Conservation (phyloP, 164 flowering plant species). For the Sextonia rubra region DNA sequence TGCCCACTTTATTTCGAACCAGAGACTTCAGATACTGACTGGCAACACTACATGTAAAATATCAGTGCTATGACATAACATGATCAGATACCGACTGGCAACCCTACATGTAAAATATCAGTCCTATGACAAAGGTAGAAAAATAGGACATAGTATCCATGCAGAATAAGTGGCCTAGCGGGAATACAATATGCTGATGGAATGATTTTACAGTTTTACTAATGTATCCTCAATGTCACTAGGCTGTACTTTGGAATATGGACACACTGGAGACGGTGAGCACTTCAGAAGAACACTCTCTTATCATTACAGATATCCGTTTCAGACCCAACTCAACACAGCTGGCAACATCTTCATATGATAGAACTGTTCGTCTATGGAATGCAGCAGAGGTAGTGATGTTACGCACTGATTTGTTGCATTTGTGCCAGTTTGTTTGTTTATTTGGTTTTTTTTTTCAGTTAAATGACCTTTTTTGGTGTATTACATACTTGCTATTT, state of each 20-base stretch:
- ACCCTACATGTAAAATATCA: too few species aligned
- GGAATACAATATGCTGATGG: background rate
- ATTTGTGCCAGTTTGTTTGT: too few species aligned
- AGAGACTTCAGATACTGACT: too few species aligned
- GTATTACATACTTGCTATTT: constrained; percentile 1
- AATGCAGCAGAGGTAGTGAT: constrained; percentile 76
- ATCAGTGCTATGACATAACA: too few species aligned
- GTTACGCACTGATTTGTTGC: background rate
- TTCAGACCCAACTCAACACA: constrained; percentile 90
- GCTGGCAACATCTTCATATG: constrained; percentile 84
- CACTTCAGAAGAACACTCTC: constrained; percentile 65
- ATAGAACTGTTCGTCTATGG: constrained; percentile 81
- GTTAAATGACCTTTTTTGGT: background rate
- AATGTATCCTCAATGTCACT: constrained; percentile 15
- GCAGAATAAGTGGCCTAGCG: background rate
- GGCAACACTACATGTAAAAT: too few species aligned
- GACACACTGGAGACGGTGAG: constrained; percentile 68
- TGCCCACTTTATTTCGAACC: too few species aligned
- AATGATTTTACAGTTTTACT: constrained; percentile 1
- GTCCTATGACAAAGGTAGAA: too few species aligned
- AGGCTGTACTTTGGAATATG: constrained; percentile 92
- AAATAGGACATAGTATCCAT: too few species aligned
- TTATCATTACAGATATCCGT: constrained; percentile 72
- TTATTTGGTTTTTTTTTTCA: too few species aligned
- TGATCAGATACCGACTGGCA: too few species aligned